A percentile compares a stretch with the other conserved stretches of the same genome.
Evolutionary conservation across 2,329 filamentous ascomycete genomes (phyloP).

Genomic region (Arachnomyces sp.): DNA sequence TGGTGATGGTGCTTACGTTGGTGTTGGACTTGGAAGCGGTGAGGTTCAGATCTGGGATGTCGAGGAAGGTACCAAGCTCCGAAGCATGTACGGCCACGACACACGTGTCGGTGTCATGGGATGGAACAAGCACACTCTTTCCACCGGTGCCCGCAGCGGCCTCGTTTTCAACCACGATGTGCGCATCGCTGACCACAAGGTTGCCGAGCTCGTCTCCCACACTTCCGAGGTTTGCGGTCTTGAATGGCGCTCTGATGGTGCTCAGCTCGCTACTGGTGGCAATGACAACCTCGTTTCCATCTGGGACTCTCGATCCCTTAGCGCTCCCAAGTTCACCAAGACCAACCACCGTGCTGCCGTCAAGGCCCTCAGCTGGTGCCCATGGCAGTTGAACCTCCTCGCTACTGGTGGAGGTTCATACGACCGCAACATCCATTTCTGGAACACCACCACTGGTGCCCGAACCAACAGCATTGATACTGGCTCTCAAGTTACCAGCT

Average conservation of each 20-base stretch:
- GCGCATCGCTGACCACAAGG: conserved; percentile 94
- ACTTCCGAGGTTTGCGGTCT: conserved; percentile 96
- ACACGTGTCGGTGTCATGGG: conserved; percentile 96
- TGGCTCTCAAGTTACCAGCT: conserved; percentile 90
- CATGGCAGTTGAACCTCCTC: conserved; percentile 95
- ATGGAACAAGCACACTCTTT: conserved; percentile 97
- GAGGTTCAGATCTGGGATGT: conserved; percentile 99
- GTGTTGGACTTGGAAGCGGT: conserved; percentile 86
- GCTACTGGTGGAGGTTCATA: conserved; percentile 94
- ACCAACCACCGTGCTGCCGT: conserved; percentile 98
- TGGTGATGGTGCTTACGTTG: conserved; percentile 90
- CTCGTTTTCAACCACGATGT: conserved; percentile 99
- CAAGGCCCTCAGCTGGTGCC: conserved; percentile 97
- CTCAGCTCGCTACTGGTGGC: conserved; percentile 92
- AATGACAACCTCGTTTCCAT: conserved; percentile 99
- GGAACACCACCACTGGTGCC: conserved; percentile 96
- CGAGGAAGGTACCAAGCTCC: conserved; percentile 86
- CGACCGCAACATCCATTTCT: conserved; percentile 98
- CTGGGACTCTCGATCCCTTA: conserved; percentile 92
- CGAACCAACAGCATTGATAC: conserved; percentile 99
- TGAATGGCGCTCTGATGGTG: conserved; percentile 93
- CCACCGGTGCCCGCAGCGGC: conserved; percentile 86
- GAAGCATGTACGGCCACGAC: conserved; percentile 97
- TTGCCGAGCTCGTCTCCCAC: conserved; percentile 92
- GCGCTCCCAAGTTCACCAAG: conserved; percentile 97